Conservation (phyloP, 768 basidiomycete species). For the Clathrus columnatus region DNA sequence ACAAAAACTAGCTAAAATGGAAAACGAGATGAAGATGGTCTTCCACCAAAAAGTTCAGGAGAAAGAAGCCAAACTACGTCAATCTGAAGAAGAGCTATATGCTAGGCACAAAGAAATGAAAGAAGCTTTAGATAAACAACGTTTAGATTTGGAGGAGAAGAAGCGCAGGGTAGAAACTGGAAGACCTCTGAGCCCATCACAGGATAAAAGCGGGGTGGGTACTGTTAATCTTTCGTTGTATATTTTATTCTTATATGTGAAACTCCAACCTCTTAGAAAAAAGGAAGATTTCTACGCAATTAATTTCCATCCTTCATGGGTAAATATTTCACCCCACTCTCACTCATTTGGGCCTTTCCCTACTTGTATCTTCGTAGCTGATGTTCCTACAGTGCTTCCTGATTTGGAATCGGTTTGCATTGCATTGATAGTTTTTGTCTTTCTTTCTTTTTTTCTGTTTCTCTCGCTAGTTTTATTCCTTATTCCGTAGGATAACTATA, state of each 20-base stretch:
- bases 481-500: background rate
- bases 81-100: conserved; percentile 98
- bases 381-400: background rate
- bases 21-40: conserved; percentile 99
- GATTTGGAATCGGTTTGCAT: background rate
- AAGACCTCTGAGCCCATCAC: conserved; percentile 74
- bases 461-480: background rate
- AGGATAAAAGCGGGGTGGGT: conserved; percentile 78
- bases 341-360: background rate
- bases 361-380: background rate
- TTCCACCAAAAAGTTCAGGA: conserved; percentile 99
- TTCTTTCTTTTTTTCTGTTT: background rate
- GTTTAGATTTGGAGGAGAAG: conserved; percentile 94
- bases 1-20: conserved; percentile 97
- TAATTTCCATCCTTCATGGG: background rate
- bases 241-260: background rate
- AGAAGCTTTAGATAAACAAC: conserved; percentile 95
- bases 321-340: background rate
- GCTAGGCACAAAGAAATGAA: conserved; percentile 99
- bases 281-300: background rate
- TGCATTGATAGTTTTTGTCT: background rate
- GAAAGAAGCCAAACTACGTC: conserved; percentile 98
- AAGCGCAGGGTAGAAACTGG: conserved; percentile 93
- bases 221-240: background rate
- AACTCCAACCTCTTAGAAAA: background rate